Evolutionary conservation across 352 stramenopile genomes (phyloP).

Genomic region (Globisporangium ultimum): DNA sequence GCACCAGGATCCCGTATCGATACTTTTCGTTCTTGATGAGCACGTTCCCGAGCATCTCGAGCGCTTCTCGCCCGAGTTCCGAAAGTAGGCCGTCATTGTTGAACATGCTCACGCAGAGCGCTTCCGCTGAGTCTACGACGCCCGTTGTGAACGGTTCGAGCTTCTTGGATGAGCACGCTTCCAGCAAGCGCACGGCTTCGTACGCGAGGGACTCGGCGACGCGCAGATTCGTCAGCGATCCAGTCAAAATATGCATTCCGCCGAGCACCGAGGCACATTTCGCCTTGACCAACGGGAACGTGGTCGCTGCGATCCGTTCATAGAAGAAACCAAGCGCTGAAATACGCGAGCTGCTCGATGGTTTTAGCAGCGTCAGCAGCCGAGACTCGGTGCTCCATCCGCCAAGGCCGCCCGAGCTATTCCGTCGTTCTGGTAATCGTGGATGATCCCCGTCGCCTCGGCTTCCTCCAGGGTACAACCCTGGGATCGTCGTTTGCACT

Average conservation of each 20-base stretch:
- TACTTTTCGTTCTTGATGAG: conserved; percentile 88
- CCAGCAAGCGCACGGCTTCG: conserved; percentile 70
- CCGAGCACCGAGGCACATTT: conserved; percentile 67
- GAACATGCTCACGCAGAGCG: conserved; percentile 58
- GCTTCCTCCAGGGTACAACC: conserved; percentile 12
- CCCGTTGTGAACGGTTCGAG: conserved; percentile 17
- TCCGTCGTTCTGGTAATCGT: conserved; percentile 9
- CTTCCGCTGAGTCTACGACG: conserved; percentile 11
- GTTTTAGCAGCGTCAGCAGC: conserved; percentile 50
- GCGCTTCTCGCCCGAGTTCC: conserved; percentile 57
- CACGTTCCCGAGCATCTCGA: conserved; percentile 74
- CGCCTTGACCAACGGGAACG: conserved; percentile 68
- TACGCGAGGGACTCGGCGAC: conserved; percentile 69
- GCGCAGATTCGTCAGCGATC: conserved; percentile 45
- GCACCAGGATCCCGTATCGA: conserved; percentile 73
- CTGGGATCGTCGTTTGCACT: conserved; percentile 8
- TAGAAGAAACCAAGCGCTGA: conserved; percentile 58
- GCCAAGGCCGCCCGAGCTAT: conserved; percentile 25
- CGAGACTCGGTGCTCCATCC: conserved; percentile 41
- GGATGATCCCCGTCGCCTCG: background rate
- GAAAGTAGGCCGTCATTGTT: conserved; percentile 76
- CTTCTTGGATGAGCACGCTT: conserved; percentile 37
- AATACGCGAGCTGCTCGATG: conserved; percentile 31
- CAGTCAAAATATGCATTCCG: conserved; percentile 43
- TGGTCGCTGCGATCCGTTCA: conserved; percentile 35